phyloP scores from a whole-genome alignment of 495 filamentous ascomycete species.

The Aspergillus mulundensis region DNA sequence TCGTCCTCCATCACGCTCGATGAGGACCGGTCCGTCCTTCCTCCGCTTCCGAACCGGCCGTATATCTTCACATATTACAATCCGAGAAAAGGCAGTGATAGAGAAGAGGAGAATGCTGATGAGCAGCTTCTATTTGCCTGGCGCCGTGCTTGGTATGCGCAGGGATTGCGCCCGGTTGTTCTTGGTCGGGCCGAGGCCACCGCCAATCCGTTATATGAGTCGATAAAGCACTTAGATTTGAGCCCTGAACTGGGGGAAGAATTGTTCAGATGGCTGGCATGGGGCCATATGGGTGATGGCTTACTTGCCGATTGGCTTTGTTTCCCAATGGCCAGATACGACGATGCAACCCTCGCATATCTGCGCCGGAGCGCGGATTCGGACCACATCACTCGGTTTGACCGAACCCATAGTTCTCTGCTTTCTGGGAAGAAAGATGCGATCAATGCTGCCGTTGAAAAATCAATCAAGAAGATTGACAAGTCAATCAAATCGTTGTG shows the following conservation, averaged over 20 bases:
- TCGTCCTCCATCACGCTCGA: slow-evolving; percentile 81
- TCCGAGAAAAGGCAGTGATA: slow-evolving; percentile 55
- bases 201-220: slow-evolving; percentile 74
- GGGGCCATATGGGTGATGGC: slow-evolving; percentile 88
- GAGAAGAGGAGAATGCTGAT: slow-evolving; percentile 62
- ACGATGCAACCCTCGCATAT: slow-evolving; percentile 66
- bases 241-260: slow-evolving; percentile 60
- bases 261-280: slow-evolving; percentile 82
- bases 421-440: slow-evolving; percentile 66
- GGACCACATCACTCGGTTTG: slow-evolving; percentile 63
- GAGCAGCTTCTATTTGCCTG: slow-evolving; percentile 77
- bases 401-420: slow-evolving; percentile 65
- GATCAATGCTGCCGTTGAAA: slow-evolving; percentile 64
- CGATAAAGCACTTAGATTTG: slow-evolving; percentile 51
- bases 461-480: slow-evolving; percentile 54
- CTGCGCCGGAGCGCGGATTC: slow-evolving; percentile 72
- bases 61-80: slow-evolving; percentile 95
- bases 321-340: slow-evolving; percentile 78
- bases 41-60: slow-evolving; percentile 65
- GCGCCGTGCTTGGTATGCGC: slow-evolving; percentile 90
- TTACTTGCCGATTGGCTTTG: slow-evolving; percentile 73
- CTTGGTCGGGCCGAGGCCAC: slow-evolving; percentile 77
- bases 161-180: slow-evolving; percentile 84
- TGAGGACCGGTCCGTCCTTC: slow-evolving; percentile 81
- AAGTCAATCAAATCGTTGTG: slow-evolving; percentile 52